phyloP scores from a whole-genome alignment of 768 basidiomycete species.

The Leccinum aurantiacum region DNA sequence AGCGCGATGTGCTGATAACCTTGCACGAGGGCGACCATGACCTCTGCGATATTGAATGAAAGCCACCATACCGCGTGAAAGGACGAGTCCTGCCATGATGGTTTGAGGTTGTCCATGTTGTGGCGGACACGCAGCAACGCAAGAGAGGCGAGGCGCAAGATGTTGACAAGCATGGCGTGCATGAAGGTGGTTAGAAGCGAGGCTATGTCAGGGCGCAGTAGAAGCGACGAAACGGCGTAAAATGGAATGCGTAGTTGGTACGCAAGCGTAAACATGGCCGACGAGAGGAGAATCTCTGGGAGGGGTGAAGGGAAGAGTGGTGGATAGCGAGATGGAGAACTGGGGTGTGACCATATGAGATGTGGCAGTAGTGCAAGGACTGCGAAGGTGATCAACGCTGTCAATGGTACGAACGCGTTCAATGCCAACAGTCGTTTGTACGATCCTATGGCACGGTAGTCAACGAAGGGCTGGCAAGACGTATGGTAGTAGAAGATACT shows the following conservation, averaged over 20 bases:
- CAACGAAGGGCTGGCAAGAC: not conserved
- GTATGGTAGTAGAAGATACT: slow-evolving; percentile 13
- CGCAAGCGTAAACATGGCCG: slow-evolving; percentile 48
- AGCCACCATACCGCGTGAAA: slow-evolving; percentile 78
- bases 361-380: slow-evolving; percentile 51
- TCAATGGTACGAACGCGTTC: slow-evolving; percentile 61
- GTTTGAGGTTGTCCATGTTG: slow-evolving; percentile 39
- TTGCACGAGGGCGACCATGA: slow-evolving; percentile 61
- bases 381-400: slow-evolving; percentile 48
- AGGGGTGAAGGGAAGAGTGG: slow-evolving; percentile 60
- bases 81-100: slow-evolving; percentile 54
- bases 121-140: slow-evolving; percentile 53
- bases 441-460: slow-evolving; percentile 48
- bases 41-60: slow-evolving; percentile 68
- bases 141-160: slow-evolving; percentile 55
- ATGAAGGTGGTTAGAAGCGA: slow-evolving; percentile 41
- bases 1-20: slow-evolving; percentile 67
- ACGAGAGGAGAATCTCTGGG: slow-evolving; percentile 62
- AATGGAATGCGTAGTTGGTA: slow-evolving; percentile 34
- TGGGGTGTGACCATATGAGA: slow-evolving; percentile 45
- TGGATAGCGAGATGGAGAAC: slow-evolving; percentile 40
- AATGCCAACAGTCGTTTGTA: slow-evolving; percentile 54
- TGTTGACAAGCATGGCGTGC: slow-evolving; percentile 51
- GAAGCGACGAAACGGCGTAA: slow-evolving; percentile 36
- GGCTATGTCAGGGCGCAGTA: slow-evolving; percentile 28